phyloP scores from a whole-genome alignment of 192 early-diverging fungal species.

The Gorgonomyces haynaldii region DNA sequence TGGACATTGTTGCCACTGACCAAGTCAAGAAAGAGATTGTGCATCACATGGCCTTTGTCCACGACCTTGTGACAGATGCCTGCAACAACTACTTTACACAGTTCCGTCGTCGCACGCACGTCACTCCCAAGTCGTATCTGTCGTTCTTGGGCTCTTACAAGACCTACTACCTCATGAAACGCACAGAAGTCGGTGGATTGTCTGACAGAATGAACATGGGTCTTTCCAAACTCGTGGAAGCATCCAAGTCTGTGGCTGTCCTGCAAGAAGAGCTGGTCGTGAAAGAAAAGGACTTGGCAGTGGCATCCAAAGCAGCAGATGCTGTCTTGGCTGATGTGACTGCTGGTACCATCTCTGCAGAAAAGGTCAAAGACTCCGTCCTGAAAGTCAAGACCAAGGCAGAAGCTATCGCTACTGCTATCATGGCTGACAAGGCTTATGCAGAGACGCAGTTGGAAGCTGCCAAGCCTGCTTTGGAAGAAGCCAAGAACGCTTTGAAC shows the following conservation, averaged over 20 bases:
- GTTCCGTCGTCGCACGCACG: constrained; percentile 49
- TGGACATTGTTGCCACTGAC: constrained; percentile 46
- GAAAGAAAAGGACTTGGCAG: constrained; percentile 47
- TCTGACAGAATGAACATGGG: constrained; percentile 60
- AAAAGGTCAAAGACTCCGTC: constrained; percentile 56
- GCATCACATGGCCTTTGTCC: constrained; percentile 48
- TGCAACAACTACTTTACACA: constrained; percentile 51
- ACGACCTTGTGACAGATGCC: constrained; percentile 49
- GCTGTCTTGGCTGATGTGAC: constrained; percentile 48
- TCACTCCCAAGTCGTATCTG: constrained; percentile 53
- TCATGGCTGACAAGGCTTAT: constrained; percentile 47
- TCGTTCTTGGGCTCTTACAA: constrained; percentile 53
- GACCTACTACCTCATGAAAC: constrained; percentile 32
- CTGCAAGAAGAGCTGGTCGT: constrained; percentile 54
- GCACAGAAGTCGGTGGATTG: constrained; percentile 39
- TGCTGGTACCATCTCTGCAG: constrained; percentile 39
- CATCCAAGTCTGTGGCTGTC: constrained; percentile 47
- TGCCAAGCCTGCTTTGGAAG: constrained; percentile 50
- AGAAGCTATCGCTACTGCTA: constrained; percentile 49
- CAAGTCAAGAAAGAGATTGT: constrained; percentile 49
- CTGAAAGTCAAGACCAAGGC: constrained; percentile 54
- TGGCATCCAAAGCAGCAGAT: constrained; percentile 49
- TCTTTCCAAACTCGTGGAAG: constrained; percentile 49
- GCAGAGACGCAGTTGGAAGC: constrained; percentile 51
- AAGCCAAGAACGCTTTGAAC: constrained; percentile 48